These are phyloP conservation scores for Rhynchosporium secalis DNA, from an alignment of 2,329 filamentous ascomycete species.

Conservation along the genomic window DNA sequence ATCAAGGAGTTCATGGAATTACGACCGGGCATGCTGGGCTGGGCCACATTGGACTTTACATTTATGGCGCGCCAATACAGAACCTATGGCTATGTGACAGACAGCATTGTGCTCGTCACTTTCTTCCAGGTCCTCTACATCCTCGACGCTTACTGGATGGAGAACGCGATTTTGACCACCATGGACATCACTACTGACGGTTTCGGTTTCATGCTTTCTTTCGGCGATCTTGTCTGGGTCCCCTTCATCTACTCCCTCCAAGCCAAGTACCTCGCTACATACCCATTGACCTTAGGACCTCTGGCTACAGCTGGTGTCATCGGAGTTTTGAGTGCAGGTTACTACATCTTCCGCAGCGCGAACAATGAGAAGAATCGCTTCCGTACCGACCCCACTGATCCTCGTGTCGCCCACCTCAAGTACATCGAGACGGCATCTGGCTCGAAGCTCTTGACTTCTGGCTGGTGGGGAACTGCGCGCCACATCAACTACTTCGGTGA, in stretches of 20 bases:
- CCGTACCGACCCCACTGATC: conserved; percentile 81
- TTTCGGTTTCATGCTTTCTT: conserved; percentile 92
- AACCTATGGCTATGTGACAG: conserved; percentile 77
- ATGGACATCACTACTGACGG: conserved; percentile 94
- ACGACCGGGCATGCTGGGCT: conserved; percentile 87
- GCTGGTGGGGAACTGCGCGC: conserved; percentile 90
- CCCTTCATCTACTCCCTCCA: conserved; percentile 87
- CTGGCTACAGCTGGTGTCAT: conserved; percentile 64
- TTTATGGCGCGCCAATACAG: conserved; percentile 88
- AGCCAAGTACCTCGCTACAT: conserved; percentile 78
- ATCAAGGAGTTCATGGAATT: conserved; percentile 90
- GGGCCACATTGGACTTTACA: conserved; percentile 81
- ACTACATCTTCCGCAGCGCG: conserved; percentile 87
- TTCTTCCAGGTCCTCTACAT: conserved; percentile 79
- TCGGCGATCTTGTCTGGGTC: conserved; percentile 90
- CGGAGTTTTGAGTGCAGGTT: conserved; percentile 69
- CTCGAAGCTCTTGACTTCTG: conserved; percentile 76
- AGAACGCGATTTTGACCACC: conserved; percentile 84
- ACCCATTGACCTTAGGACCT: conserved; percentile 77
- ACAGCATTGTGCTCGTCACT: conserved; percentile 80
- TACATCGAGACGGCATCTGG: conserved; percentile 84
- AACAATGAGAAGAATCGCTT: conserved; percentile 96
- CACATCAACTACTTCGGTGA: conserved; percentile 97
- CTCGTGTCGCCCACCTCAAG: conserved; percentile 74
- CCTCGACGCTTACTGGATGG: conserved; percentile 83